phyloP scores from a whole-genome alignment of 306 rosid species.

The Biancaea sappan region DNA sequence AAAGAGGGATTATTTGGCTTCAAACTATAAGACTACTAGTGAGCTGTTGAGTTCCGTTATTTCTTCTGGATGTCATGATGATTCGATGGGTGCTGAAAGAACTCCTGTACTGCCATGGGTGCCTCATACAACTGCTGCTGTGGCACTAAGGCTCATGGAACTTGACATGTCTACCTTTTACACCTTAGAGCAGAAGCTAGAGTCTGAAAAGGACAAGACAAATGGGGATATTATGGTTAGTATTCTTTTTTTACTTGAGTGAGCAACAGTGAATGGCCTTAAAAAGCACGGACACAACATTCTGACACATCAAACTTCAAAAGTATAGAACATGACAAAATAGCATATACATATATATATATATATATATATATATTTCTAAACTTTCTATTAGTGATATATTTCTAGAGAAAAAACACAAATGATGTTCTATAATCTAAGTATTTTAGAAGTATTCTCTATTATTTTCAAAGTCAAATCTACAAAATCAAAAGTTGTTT shows the following conservation, averaged over 20 bases:
- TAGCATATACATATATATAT: too few relatives aligned
- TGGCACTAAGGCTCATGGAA: constrained; percentile 73
- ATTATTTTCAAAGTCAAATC: too few relatives aligned
- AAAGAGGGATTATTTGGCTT: constrained; percentile 59
- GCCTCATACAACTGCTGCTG: constrained; percentile 73
- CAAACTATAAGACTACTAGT: constrained; percentile 57
- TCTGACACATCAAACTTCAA: too few relatives aligned
- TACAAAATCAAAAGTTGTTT: too few relatives aligned
- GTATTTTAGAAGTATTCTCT: too few relatives aligned
- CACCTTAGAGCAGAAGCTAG: constrained; percentile 52
- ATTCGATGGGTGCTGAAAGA: constrained; percentile 35
- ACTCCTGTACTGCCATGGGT: constrained; percentile 70
- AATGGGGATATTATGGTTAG: constrained; percentile 50
- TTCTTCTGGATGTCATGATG: constrained; percentile 37
- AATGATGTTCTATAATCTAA: too few relatives aligned
- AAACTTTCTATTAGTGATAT: too few relatives aligned
- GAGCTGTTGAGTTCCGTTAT: constrained; percentile 54
- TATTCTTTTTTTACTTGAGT: constrained; percentile 29
- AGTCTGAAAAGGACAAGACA: constrained; percentile 52
- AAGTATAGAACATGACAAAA: too few relatives aligned
- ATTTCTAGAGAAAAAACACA: too few relatives aligned
- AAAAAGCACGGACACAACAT: too few relatives aligned
- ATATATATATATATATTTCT: too few relatives aligned
- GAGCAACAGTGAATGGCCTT: too few relatives aligned
- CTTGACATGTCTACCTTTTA: constrained; percentile 61